A percentile compares a stretch with the other conserved stretches of the same genome.
These are phyloP conservation scores for Sclerotinia subarctica DNA, from an alignment of 2,329 filamentous ascomycete genomes.

Conservation along the genomic window DNA sequence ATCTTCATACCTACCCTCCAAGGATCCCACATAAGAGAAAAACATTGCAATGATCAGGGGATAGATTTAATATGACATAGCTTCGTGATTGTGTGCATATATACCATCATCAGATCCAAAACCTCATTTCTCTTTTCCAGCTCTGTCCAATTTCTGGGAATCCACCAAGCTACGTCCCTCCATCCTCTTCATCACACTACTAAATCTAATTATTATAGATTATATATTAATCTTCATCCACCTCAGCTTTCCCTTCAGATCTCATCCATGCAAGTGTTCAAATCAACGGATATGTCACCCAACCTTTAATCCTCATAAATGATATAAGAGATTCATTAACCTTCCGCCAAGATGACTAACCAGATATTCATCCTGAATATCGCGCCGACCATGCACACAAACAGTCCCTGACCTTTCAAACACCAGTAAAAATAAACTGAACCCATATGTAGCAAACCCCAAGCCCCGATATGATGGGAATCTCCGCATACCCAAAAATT, in stretches of 20 bases:
- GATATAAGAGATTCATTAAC: constrained; percentile 18
- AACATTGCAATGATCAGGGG: neutral
- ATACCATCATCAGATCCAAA: neutral
- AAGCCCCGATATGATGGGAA: neutral
- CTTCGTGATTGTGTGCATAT: neutral
- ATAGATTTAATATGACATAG: neutral
- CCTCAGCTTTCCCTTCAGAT: neutral
- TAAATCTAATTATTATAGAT: neutral
- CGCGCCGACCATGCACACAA: neutral
- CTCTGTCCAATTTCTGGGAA: neutral
- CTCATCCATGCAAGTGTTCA: neutral
- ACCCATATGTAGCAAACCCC: neutral
- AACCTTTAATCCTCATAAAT: neutral
- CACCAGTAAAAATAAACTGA: neutral
- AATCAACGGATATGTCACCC: neutral
- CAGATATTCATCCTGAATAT: neutral
- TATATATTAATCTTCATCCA: neutral
- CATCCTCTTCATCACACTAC: neutral
- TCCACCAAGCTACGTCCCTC: neutral
- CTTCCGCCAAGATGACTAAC: neutral
- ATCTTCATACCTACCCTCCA: neutral
- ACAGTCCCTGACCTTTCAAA: neutral
- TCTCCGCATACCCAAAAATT: neutral
- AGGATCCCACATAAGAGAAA: neutral
- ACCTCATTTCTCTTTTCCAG: neutral